Percentiles rank a stretch among this genome's conserved stretches.
These are phyloP conservation scores for Cordyceps cateniannulata DNA, from an alignment of 2,329 filamentous ascomycete species.

Conservation along the genomic window DNA sequence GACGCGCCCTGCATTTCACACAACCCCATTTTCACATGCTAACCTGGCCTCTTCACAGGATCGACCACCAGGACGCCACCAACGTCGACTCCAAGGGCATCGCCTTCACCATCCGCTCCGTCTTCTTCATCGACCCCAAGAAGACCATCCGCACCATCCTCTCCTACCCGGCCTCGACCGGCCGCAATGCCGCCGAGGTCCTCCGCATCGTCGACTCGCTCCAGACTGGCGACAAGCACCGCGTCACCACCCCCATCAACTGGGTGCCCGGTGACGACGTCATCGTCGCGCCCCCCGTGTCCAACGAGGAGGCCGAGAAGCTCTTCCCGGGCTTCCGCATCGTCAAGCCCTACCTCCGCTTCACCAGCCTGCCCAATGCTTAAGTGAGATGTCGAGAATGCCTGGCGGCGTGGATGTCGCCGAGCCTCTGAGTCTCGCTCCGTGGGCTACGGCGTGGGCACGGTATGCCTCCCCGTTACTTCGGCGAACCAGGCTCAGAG, in stretches of 20 bases:
- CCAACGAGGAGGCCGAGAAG: conserved; percentile 77
- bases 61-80: conserved; percentile 74
- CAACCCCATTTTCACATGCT: not conserved
- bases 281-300: conserved; percentile 79
- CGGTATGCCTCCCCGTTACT: too few species aligned
- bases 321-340: conserved; percentile 73
- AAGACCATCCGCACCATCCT: conserved; percentile 92
- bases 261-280: conserved; percentile 87
- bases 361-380: conserved; percentile 59
- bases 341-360: conserved; percentile 68
- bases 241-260: conserved; percentile 82
- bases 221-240: conserved; percentile 81
- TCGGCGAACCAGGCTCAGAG: too few species aligned
- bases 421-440: too few species aligned
- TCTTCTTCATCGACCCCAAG: conserved; percentile 89
- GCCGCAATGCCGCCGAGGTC: conserved; percentile 74
- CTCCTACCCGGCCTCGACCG: conserved; percentile 86
- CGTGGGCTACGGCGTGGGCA: too few species aligned
- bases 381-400: too few species aligned
- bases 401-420: too few species aligned
- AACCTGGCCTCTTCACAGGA: conserved; percentile 34
- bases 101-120: conserved; percentile 89
- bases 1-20: too few species aligned
- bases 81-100: conserved; percentile 78
- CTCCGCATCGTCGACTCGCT: conserved; percentile 73